Conservation (phyloP, 2,329 filamentous ascomycete genomes). For the Calonectria ilicicola region DNA sequence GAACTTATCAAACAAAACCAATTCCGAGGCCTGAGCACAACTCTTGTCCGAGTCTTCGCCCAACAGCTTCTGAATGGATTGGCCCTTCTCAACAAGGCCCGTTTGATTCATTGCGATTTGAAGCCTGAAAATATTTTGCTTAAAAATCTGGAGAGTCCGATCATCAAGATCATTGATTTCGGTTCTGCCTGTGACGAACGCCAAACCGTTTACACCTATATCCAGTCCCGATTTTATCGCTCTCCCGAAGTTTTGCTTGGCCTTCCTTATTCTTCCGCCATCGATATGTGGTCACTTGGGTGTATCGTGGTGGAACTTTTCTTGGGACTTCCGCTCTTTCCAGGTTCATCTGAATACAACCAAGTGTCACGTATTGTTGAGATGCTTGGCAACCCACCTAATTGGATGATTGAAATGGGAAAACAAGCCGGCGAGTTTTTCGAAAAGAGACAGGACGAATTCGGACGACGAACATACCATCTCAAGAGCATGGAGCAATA, state of each 20-base stretch:
- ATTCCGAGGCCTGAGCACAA: constrained; percentile 96
- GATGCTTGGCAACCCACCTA: constrained; percentile 96
- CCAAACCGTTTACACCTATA: constrained; percentile 99
- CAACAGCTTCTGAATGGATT: constrained; percentile 95
- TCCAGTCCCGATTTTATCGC: constrained; percentile 97
- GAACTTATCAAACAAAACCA: constrained; percentile 99
- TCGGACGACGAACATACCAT: constrained; percentile 88
- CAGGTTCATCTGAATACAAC: constrained; percentile 98
- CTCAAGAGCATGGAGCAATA: constrained; percentile 99
- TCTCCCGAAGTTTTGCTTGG: constrained; percentile 97
- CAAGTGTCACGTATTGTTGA: constrained; percentile 97
- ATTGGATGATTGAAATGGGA: constrained; percentile 99
- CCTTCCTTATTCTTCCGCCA: constrained; percentile 95
- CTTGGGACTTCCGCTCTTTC: constrained; percentile 92
- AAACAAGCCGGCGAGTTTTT: constrained; percentile 99
- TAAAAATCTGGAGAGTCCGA: constrained; percentile 98
- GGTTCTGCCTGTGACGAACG: constrained; percentile 98
- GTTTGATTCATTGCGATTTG: constrained; percentile 96
- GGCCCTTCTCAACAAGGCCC: constrained; percentile 93
- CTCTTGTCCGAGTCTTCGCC: constrained; percentile 95
- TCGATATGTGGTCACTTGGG: constrained; percentile 99
- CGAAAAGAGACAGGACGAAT: constrained; percentile 92
- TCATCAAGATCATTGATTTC: constrained; percentile 99
- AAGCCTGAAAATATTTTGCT: constrained; percentile 98
- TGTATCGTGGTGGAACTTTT: constrained; percentile 99